A percentile compares a stretch with the other conserved stretches of the same genome.
Conservation (phyloP, 192 early-diverging fungal genomes). For the Phycomyces nitens region DNA sequence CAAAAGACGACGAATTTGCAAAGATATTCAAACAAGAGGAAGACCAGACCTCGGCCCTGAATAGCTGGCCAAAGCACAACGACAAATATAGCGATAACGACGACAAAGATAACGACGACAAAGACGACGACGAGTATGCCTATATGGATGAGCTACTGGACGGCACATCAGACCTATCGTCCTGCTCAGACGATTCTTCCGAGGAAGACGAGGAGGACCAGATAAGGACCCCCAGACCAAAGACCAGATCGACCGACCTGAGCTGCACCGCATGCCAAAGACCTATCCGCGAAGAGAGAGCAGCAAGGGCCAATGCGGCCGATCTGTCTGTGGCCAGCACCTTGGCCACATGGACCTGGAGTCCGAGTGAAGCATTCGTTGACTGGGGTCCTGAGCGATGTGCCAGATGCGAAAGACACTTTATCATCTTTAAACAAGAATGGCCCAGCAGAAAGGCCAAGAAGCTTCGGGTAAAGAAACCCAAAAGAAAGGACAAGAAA, state of each 20-base stretch:
- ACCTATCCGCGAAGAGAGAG: constrained; percentile 13
- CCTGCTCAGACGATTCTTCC: constrained; percentile 13
- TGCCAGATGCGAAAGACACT: constrained; percentile 28
- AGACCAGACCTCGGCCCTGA: no score
- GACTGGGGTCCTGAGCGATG: constrained; percentile 26
- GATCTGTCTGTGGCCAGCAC: constrained; percentile 13
- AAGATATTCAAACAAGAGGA: not conserved
- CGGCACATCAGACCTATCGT: constrained; percentile 25
- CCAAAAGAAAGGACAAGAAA: not conserved
- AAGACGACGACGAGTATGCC: constrained; percentile 7
- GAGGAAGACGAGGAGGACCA: constrained; percentile 5
- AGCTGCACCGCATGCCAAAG: constrained; percentile 23
- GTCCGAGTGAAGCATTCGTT: constrained; percentile 20
- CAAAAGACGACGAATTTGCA: constrained; percentile 1
- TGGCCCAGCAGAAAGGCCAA: constrained; percentile 27
- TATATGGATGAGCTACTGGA: constrained; percentile 24
- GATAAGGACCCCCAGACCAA: no score
- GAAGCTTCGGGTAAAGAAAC: not conserved
- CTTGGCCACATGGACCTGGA: constrained; percentile 32
- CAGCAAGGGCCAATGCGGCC: constrained; percentile 6
- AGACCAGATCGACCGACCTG: not conserved
- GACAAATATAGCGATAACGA: constrained; percentile 1
- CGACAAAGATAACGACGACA: not conserved
- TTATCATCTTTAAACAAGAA: constrained; percentile 25
- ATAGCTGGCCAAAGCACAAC: not conserved